These are phyloP conservation scores for Rhizopogon vinicolor DNA, from an alignment of 768 basidiomycete species.

Conservation along the genomic window DNA sequence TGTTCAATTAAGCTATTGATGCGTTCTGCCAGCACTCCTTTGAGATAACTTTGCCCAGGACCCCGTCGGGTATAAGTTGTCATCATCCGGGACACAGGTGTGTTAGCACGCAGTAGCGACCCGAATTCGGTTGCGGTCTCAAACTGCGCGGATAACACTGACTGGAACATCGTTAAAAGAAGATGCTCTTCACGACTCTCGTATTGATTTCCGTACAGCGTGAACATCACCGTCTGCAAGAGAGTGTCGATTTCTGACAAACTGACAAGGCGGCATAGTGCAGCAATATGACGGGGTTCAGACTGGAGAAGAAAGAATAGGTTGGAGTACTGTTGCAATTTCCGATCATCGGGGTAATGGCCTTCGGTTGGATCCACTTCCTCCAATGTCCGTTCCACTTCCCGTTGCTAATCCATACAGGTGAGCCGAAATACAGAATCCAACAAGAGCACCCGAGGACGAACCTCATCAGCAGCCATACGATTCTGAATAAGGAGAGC, in stretches of 20 bases:
- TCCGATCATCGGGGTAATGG: slow-evolving; percentile 91
- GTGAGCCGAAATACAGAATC: slow-evolving; percentile 6
- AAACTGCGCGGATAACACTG: slow-evolving; percentile 97
- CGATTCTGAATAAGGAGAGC: slow-evolving; percentile 97
- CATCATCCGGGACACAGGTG: slow-evolving; percentile 99
- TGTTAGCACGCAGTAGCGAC: slow-evolving; percentile 97
- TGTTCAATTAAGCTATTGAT: slow-evolving; percentile 99
- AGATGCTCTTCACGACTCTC: slow-evolving; percentile 98
- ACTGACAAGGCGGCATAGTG: slow-evolving; percentile 93
- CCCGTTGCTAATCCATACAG: slow-evolving; percentile 64
- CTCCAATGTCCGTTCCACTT: slow-evolving; percentile 92
- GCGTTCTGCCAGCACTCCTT: slow-evolving; percentile 94
- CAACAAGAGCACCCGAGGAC: slow-evolving; percentile 19
- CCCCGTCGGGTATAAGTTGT: slow-evolving; percentile 99
- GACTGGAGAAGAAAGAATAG: slow-evolving; percentile 98
- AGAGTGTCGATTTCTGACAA: slow-evolving; percentile 97
- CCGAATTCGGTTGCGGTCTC: slow-evolving; percentile 99
- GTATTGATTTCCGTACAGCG: slow-evolving; percentile 98
- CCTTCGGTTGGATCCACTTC: slow-evolving; percentile 93
- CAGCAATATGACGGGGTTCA: slow-evolving; percentile 95
- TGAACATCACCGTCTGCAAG: slow-evolving; percentile 99
- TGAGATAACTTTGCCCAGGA: slow-evolving; percentile 97
- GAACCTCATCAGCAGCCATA: slow-evolving; percentile 92
- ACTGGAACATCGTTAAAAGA: slow-evolving; percentile 98
- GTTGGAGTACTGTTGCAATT: slow-evolving; percentile 94